Evolutionary conservation across 805 yeast species (phyloP).

Genomic region (Metschnikowia picachoensis): DNA sequence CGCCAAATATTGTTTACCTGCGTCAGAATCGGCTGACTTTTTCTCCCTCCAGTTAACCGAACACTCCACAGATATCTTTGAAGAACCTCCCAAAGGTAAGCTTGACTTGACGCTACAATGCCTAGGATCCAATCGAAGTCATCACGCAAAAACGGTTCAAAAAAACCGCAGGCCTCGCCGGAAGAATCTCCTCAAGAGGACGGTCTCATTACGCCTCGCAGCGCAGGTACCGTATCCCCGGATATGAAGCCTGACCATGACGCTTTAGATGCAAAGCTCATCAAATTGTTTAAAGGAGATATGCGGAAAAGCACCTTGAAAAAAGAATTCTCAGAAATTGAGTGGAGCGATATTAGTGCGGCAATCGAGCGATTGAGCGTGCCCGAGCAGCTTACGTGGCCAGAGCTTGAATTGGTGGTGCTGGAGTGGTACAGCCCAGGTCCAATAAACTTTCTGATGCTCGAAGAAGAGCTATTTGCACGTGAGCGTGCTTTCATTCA

Average conservation of each 20-base stretch:
- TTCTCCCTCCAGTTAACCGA: not conserved
- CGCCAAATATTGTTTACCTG: slow-evolving; percentile 2
- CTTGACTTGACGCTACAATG: too few species aligned
- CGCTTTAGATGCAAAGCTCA: not conserved
- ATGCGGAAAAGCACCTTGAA: slow-evolving; percentile 6
- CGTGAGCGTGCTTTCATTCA: slow-evolving; percentile 9
- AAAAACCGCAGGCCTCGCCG: too few species aligned
- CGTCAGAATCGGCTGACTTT: not conserved
- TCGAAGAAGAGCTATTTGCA: slow-evolving; percentile 16
- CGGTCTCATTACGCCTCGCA: slow-evolving; percentile 8
- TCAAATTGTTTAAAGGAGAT: slow-evolving; percentile 1
- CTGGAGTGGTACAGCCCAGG: slow-evolving; percentile 15
- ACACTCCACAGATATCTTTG: too few species aligned
- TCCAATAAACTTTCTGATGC: slow-evolving; percentile 10
- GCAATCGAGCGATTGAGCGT: slow-evolving; percentile 1
- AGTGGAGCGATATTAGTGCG: slow-evolving; percentile 7
- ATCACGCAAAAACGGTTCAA: too few species aligned
- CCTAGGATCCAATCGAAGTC: too few species aligned
- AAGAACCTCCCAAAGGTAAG: too few species aligned
- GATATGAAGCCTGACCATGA: not conserved
- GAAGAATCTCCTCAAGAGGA: not conserved
- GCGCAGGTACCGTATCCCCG: slow-evolving; percentile 5
- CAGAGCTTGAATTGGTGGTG: slow-evolving; percentile 16
- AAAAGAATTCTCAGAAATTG: slow-evolving; percentile 1
- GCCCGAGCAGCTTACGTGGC: slow-evolving; percentile 10